Evolutionary conservation across 2,329 filamentous ascomycete genomes (phyloP).

Genomic region (Monosporascus sp.): DNA sequence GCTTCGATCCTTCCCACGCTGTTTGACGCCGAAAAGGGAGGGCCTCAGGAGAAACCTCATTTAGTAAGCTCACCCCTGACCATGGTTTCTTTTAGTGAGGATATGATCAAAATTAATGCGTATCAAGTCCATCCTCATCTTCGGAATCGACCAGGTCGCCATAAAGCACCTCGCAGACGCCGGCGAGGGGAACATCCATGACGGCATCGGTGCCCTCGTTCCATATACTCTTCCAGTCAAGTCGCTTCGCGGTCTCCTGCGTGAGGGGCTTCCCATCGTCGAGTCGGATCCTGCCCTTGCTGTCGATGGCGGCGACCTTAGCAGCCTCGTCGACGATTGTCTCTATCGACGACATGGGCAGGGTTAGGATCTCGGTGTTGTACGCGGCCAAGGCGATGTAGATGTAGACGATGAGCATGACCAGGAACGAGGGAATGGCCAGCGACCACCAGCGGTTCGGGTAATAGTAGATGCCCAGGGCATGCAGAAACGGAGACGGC

Average conservation of each 20-base stretch:
- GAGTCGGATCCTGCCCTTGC: conserved; percentile 49
- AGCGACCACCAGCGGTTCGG: conserved; percentile 97
- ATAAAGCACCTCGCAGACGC: conserved; percentile 92
- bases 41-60: neutral
- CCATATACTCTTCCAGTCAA: conserved; percentile 81
- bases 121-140: conserved; percentile 11
- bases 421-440: conserved; percentile 83
- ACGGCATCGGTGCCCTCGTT: conserved; percentile 92
- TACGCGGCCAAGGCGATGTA: conserved; percentile 89
- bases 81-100: neutral
- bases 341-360: conserved; percentile 74
- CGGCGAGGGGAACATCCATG: conserved; percentile 91
- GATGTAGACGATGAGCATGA: conserved; percentile 84
- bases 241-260: conserved; percentile 22
- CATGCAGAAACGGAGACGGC: conserved; percentile 85
- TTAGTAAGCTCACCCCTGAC: neutral
- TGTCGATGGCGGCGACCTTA: conserved; percentile 77
- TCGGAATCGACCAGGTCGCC: conserved; percentile 42
- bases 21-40: neutral
- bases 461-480: conserved; percentile 92
- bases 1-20: neutral
- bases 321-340: conserved; percentile 89
- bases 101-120: conserved; percentile 1
- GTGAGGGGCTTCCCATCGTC: conserved; percentile 33
- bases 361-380: conserved; percentile 83